Percentiles rank a stretch among this genome's conserved stretches.
phyloP scores from a whole-genome alignment of 306 rosid species.

The Dryas alaskensis region DNA sequence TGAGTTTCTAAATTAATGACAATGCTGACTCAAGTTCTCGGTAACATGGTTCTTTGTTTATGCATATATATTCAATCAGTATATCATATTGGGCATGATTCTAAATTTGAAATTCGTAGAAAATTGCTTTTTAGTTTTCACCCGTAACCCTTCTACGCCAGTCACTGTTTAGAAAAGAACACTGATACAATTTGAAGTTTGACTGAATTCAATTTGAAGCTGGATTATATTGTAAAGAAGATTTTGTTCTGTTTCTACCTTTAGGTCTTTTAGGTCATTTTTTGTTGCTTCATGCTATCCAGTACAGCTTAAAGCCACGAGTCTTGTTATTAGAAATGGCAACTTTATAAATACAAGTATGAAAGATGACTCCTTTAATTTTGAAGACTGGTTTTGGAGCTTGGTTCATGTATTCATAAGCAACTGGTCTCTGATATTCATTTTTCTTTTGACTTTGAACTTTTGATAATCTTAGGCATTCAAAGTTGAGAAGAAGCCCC shows the following conservation, averaged over 20 bases:
- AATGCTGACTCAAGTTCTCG: not conserved
- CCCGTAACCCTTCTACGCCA: too few species aligned
- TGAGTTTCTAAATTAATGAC: constrained; percentile 35
- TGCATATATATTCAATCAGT: not conserved
- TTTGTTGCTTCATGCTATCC: not conserved
- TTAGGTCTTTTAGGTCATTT: not conserved
- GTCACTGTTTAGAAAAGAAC: too few species aligned
- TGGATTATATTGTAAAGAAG: not conserved
- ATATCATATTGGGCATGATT: not conserved
- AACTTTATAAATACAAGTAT: too few species aligned
- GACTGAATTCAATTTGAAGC: too few species aligned
- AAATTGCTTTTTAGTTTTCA: not conserved
- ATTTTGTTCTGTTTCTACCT: not conserved
- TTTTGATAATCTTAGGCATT: not conserved
- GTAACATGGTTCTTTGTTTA: not conserved
- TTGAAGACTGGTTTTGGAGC: not conserved
- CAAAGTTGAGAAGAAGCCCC: too few species aligned
- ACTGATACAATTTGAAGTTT: too few species aligned
- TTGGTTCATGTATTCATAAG: not conserved
- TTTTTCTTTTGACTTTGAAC: not conserved
- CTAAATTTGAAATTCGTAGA: not conserved
- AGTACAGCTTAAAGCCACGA: not conserved
- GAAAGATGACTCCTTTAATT: not conserved
- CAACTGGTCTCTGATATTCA: not conserved
- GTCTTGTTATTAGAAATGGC: too few species aligned